Evolutionary conservation across 164 flowering plant genomes (phyloP).

Genomic region (Magnolia kwangsiensis): DNA sequence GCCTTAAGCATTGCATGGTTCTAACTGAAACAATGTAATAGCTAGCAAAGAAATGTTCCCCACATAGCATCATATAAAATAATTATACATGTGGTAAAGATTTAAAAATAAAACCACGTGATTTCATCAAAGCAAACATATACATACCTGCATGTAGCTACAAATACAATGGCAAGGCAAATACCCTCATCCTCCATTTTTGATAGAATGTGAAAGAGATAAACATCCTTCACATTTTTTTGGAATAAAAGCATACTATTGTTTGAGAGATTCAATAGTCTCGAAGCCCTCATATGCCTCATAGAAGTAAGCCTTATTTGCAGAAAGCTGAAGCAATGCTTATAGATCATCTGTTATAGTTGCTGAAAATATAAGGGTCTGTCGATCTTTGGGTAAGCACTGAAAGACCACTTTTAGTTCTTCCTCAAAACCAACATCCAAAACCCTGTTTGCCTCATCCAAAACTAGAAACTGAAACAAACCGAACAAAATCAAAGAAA

Average conservation of each 20-base stretch:
- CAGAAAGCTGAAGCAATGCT: constrained; percentile 74
- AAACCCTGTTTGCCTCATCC: constrained; percentile 98
- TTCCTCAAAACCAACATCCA: constrained; percentile 88
- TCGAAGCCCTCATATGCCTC: constrained; percentile 87
- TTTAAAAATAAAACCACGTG: not conserved
- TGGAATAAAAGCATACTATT: constrained; percentile 66
- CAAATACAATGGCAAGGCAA: constrained; percentile 85
- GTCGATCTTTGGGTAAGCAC: constrained; percentile 76
- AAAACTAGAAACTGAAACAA: constrained; percentile 73
- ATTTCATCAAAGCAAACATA: not conserved
- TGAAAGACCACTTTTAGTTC: constrained; percentile 72
- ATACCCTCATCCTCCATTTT: constrained; percentile 72
- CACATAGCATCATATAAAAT: not conserved
- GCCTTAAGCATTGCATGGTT: not conserved
- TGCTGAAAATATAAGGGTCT: constrained; percentile 88
- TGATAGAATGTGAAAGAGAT: constrained; percentile 63
- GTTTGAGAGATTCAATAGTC: constrained; percentile 86
- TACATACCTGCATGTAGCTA: constrained; percentile 74
- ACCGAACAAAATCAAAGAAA: not conserved
- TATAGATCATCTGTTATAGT: constrained; percentile 80
- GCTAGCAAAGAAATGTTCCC: not conserved
- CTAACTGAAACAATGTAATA: not conserved
- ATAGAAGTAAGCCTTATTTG: constrained; percentile 77
- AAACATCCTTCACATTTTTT: constrained; percentile 78
- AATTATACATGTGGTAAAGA: too few relatives aligned